Percentiles rank a stretch among this genome's conserved stretches.
phyloP scores from a whole-genome alignment of 371 early-diverging fungal genomes.

The Mortierella sp. region DNA sequence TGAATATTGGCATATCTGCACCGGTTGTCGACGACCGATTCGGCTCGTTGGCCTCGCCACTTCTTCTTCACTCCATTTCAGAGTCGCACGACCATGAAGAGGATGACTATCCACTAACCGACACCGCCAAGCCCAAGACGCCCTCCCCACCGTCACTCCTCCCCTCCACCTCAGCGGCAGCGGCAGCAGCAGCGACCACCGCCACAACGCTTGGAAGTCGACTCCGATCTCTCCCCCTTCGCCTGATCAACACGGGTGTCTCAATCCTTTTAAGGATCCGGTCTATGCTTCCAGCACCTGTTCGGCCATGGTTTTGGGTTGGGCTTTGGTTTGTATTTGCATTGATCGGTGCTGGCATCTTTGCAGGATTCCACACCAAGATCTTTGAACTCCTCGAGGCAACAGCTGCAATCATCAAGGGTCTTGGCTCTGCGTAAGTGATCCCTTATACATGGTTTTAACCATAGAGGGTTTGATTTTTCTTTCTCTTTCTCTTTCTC shows the following conservation, averaged over 20 bases:
- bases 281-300: constrained; percentile 14
- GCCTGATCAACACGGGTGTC: constrained; percentile 23
- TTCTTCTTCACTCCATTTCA: no score
- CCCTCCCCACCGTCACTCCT: constrained; percentile 9
- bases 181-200: constrained; percentile 1
- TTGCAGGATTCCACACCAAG: constrained; percentile 31
- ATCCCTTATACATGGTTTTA: not conserved
- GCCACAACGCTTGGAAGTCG: constrained; percentile 9
- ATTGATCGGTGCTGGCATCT: constrained; percentile 12
- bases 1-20: no score
- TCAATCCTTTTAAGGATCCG: constrained; percentile 30
- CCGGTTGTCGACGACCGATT: no score
- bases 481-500: no score
- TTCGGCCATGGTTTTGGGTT: constrained; percentile 46
- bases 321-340: constrained; percentile 35
- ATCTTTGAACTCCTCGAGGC: constrained; percentile 38
- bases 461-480: no score
- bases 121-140: not conserved
- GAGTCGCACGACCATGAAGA: no score
- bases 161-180: not conserved
- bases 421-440: constrained; percentile 45
- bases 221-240: constrained; percentile 27
- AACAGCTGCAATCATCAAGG: constrained; percentile 34
- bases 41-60: no score
- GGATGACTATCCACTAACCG: no score